Evolutionary conservation across 2,329 filamentous ascomycete species (phyloP).

Genomic region (Apiospora koreana): DNA sequence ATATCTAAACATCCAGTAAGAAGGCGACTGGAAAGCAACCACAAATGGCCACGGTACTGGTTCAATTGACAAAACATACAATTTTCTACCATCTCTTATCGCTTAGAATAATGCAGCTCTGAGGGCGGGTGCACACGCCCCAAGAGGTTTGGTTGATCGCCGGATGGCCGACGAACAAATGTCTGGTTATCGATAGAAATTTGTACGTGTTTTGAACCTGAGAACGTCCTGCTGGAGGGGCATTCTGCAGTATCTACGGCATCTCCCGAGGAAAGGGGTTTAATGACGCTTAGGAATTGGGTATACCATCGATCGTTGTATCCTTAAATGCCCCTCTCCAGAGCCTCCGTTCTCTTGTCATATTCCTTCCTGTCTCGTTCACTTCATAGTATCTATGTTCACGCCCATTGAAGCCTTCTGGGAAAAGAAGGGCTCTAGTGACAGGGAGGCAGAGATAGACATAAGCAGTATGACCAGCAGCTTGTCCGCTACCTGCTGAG

Average conservation of each 20-base stretch:
- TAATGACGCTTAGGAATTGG: neutral
- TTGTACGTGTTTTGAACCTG: neutral
- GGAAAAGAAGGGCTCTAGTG: no score
- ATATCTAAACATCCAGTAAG: slow-evolving; percentile 2
- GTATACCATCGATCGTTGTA: neutral
- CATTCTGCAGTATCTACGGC: neutral
- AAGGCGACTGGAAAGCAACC: neutral
- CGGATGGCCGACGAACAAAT: neutral
- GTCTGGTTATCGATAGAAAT: neutral
- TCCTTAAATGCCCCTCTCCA: no score
- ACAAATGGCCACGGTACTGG: neutral
- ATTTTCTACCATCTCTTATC: neutral
- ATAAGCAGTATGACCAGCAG: no score
- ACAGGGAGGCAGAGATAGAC: no score
- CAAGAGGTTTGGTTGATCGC: neutral
- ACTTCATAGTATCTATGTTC: no score
- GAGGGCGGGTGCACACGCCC: neutral
- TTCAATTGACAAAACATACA: slow-evolving; percentile 6
- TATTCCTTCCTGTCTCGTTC: no score
- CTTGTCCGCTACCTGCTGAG: no score
- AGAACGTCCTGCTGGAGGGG: neutral
- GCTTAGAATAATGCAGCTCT: neutral
- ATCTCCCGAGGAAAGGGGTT: neutral
- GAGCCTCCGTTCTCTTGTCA: no score
- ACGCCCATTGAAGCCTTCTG: no score